Percentiles rank a stretch among this genome's conserved stretches.
These are phyloP conservation scores for Naganishia onofrii DNA, from an alignment of 768 basidiomycete species.

Conservation along the genomic window DNA sequence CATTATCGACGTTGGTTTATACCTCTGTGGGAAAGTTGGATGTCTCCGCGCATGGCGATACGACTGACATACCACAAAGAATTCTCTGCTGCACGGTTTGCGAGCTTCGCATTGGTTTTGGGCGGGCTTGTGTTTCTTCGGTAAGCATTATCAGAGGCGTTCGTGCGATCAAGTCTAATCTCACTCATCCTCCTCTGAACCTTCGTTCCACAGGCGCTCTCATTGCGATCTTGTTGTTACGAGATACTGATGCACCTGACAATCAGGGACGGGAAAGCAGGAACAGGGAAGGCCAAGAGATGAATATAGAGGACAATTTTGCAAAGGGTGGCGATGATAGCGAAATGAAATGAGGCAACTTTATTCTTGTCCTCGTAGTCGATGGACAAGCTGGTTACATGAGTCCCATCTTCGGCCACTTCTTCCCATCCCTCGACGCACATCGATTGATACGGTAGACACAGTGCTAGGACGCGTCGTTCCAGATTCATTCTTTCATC, in stretches of 20 bases:
- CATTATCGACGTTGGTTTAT: not conserved
- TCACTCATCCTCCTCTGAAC: not conserved
- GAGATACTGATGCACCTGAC: not conserved
- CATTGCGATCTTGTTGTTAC: not conserved
- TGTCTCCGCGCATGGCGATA: not conserved
- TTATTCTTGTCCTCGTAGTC: no score
- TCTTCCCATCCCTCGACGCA: no score
- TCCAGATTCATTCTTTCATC: no score
- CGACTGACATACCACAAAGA: not conserved
- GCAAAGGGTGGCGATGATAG: no score
- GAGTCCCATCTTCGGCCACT: no score
- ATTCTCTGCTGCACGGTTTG: not conserved
- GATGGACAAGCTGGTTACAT: no score
- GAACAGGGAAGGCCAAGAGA: no score
- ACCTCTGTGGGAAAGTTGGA: not conserved
- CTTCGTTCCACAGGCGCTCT: not conserved
- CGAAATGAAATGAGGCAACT: no score
- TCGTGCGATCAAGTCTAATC: not conserved
- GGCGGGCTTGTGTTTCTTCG: conserved; percentile 2
- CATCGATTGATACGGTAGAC: no score
- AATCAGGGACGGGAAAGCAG: no score
- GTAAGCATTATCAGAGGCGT: not conserved
- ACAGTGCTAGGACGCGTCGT: no score
- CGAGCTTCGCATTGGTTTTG: conserved; percentile 10
- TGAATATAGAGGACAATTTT: not conserved